Percentiles rank a stretch among this genome's conserved stretches.
Conservation (phyloP, 2,329 filamentous ascomycete species). For the Sporothrix mexicana region DNA sequence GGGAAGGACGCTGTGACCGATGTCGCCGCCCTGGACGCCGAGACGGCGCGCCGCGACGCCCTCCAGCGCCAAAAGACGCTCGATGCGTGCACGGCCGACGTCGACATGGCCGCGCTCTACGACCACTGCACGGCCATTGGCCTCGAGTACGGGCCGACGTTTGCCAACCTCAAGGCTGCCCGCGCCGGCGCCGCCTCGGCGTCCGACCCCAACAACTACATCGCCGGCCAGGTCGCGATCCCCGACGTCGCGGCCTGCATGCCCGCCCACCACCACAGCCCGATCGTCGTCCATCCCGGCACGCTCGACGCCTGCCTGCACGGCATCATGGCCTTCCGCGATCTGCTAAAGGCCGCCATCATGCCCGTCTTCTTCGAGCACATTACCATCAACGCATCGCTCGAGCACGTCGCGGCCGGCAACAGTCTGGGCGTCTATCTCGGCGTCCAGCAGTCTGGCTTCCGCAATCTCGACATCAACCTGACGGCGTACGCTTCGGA, state of each 20-base stretch:
- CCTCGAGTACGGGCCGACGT: slow-evolving; percentile 40
- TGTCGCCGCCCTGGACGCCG: neutral
- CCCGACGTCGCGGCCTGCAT: slow-evolving; percentile 36
- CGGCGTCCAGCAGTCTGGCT: slow-evolving; percentile 35
- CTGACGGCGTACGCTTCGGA: slow-evolving; percentile 33
- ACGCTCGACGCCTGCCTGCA: slow-evolving; percentile 39
- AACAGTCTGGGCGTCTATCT: slow-evolving; percentile 33
- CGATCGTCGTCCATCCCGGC: slow-evolving; percentile 38
- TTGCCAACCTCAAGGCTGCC: slow-evolving; percentile 37
- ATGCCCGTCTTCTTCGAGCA: slow-evolving; percentile 38
- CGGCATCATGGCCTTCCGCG: slow-evolving; percentile 38
- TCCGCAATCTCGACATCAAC: slow-evolving; percentile 37
- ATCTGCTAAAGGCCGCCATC: slow-evolving; percentile 37
- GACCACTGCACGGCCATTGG: slow-evolving; percentile 38
- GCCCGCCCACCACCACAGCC: slow-evolving; percentile 36
- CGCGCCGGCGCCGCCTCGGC: slow-evolving; percentile 23
- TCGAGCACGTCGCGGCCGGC: slow-evolving; percentile 27
- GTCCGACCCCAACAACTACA: slow-evolving; percentile 25
- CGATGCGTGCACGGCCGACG: slow-evolving; percentile 29
- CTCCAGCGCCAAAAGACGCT: slow-evolving; percentile 1
- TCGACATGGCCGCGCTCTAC: slow-evolving; percentile 35
- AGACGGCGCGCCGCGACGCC: slow-evolving; percentile 26
- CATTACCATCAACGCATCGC: slow-evolving; percentile 33
- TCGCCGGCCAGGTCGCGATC: slow-evolving; percentile 34
- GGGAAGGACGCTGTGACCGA: slow-evolving; percentile 34